Evolutionary conservation across 1,284 basidiomycete genomes (phyloP).

Genomic region (Vanrija humicola): DNA sequence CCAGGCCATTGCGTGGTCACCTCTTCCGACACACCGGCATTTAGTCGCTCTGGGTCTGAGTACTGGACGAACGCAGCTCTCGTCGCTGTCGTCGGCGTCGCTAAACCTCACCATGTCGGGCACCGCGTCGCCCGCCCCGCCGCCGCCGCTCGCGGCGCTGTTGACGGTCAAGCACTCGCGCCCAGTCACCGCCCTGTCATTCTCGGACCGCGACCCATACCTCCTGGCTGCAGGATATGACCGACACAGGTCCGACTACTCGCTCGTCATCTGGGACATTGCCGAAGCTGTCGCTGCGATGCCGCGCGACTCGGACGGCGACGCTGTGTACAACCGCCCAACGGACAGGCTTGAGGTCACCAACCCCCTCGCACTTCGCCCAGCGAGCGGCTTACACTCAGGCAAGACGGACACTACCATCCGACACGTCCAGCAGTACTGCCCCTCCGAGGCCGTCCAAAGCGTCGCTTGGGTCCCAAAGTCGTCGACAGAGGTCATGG

Average conservation of each 20-base stretch:
- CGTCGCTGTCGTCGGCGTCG: constrained; percentile 34
- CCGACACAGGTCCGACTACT: constrained; percentile 44
- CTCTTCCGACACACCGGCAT: constrained; percentile 31
- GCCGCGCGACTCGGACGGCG: constrained; percentile 15
- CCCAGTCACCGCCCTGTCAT: constrained; percentile 39
- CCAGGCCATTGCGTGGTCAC: constrained; percentile 43
- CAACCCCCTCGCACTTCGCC: constrained; percentile 14
- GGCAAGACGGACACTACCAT: constrained; percentile 16
- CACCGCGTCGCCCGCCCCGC: constrained; percentile 1
- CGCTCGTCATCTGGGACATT: constrained; percentile 47
- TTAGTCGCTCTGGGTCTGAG: constrained; percentile 36
- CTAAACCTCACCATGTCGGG: constrained; percentile 23
- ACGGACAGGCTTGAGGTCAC: constrained; percentile 16
- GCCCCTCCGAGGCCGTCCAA: constrained; percentile 42
- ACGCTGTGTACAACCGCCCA: constrained; percentile 4
- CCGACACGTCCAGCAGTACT: constrained; percentile 45
- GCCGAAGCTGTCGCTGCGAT: constrained; percentile 27
- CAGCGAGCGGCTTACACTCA: constrained; percentile 6
- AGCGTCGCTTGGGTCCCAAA: constrained; percentile 29
- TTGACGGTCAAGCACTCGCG: constrained; percentile 41
- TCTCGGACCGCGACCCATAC: constrained; percentile 37
- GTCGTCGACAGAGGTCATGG: constrained; percentile 27
- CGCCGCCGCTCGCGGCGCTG: constrained; percentile 19
- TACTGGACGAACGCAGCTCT: constrained; percentile 35
- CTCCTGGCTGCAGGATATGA: constrained; percentile 44